phyloP scores from a whole-genome alignment of 2,329 filamentous ascomycete species.

The Stagonosporopsis chrysanthemi region DNA sequence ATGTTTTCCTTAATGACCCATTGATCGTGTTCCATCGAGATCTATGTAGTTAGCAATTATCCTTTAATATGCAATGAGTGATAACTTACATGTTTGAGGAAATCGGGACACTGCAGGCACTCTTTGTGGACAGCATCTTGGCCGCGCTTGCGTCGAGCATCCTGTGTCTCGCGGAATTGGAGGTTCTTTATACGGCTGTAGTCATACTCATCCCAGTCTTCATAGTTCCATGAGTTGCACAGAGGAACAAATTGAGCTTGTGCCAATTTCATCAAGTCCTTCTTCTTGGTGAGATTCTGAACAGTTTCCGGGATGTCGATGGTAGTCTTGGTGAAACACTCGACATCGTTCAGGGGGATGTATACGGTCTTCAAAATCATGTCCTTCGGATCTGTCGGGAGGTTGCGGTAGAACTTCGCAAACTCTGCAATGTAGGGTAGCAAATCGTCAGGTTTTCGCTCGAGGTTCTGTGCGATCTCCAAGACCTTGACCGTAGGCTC shows the following conservation, averaged over 20 bases:
- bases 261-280: slow-evolving; percentile 65
- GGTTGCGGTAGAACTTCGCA: slow-evolving; percentile 69
- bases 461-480: slow-evolving; percentile 74
- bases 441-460: slow-evolving; percentile 81
- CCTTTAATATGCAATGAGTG: not conserved
- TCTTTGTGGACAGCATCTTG: slow-evolving; percentile 68
- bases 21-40: slow-evolving; percentile 94
- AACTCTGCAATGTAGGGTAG: slow-evolving; percentile 82
- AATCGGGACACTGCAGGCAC: slow-evolving; percentile 75
- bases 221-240: slow-evolving; percentile 75
- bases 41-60: slow-evolving; percentile 60
- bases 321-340: slow-evolving; percentile 79
- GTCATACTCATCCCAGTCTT: slow-evolving; percentile 84
- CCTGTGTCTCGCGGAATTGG: slow-evolving; percentile 78
- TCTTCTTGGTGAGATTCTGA: slow-evolving; percentile 56
- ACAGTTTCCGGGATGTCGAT: slow-evolving; percentile 60
- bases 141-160: slow-evolving; percentile 72
- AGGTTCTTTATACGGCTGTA: slow-evolving; percentile 84
- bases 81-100: slow-evolving; percentile 84
- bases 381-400: slow-evolving; percentile 72
- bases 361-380: slow-evolving; percentile 73
- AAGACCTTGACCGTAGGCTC: slow-evolving; percentile 78
- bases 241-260: slow-evolving; percentile 73
- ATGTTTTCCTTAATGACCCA: slow-evolving; percentile 97
- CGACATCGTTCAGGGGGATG: slow-evolving; percentile 78